Percentiles rank a stretch among this genome's conserved stretches.
Evolutionary conservation across 768 basidiomycete species (phyloP).

Genomic region (Rhodotorula paludigena): DNA sequence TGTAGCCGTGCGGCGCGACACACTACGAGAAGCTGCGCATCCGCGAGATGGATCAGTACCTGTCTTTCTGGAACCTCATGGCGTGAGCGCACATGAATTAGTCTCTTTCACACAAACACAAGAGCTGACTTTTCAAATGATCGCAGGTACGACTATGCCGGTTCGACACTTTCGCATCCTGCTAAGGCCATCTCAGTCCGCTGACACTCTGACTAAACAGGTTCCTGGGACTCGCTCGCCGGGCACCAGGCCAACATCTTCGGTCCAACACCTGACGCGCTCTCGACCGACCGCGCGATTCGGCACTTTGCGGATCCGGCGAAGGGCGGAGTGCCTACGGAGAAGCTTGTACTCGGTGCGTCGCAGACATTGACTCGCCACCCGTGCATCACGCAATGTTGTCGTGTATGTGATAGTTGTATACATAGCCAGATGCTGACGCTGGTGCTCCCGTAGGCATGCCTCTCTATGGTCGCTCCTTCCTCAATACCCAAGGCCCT

Average conservation of each 20-base stretch:
- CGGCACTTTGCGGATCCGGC: conserved; percentile 57
- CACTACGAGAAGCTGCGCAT: conserved; percentile 76
- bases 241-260: conserved; percentile 78
- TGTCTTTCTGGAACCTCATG: conserved; percentile 99
- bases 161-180: neutral
- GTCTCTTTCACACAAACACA: too few relatives aligned
- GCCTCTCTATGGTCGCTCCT: conserved; percentile 89
- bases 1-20: conserved; percentile 84
- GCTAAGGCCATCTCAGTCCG: neutral
- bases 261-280: conserved; percentile 56
- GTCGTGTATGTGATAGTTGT: too few relatives aligned
- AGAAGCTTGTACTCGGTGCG: conserved; percentile 72
- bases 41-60: conserved; percentile 74
- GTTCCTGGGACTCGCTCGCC: conserved; percentile 51
- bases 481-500: conserved; percentile 76
- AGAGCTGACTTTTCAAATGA: too few relatives aligned
- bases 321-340: conserved; percentile 62
- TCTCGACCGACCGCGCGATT: conserved; percentile 52
- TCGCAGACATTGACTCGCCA: neutral
- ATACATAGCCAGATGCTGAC: too few relatives aligned
- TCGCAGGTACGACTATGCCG: conserved; percentile 47
- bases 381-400: too few relatives aligned
- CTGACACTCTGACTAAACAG: conserved; percentile 38
- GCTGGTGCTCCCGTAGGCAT: conserved; percentile 52
- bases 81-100: conserved; percentile 47